Base-by-base conservation (phyloP, 306 rosid species). In the Sicyos baderoa region DNA sequence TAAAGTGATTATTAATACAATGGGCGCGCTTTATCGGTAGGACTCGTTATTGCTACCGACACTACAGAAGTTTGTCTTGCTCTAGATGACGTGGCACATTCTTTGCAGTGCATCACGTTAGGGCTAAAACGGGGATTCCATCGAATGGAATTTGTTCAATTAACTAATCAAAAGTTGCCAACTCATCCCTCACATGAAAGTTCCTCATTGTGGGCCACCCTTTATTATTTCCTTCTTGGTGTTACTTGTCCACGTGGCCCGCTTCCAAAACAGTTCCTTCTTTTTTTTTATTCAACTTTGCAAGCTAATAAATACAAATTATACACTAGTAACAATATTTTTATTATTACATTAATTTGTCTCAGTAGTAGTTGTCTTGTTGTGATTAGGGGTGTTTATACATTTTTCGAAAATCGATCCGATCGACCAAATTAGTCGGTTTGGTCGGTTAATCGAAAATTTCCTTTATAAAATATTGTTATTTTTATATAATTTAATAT, bases 1-100 rank as follows among this genome's bases (percentile, higher is more conserved):
- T 68, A 23, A 49, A 25, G 21, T n/a, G n/a, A 53, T 42, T 17
- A 40, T 40, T 18, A 23, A 23, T 63, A 42, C 69, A 42, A 11
- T 63, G 17, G 44, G 53, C 70, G 53, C 70, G 17, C 70, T 18
- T 64, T 40, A 64, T 44, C 19, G 53, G 69, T 64, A 44, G 70
- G 70, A 40, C 71, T 66, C 55, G 54, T 44, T 11, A 17, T 44
- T 40, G 29, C 74, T 64, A 55, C 96, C 93, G 93, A 88, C 97
- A 84, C 86, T 86, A 85, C 84, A 82, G 77, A 27, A 82, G 76
- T 23, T 62, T 61, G 69, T 81, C 77, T 67, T 68, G 73, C 82
- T 75, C 23, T 4, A 44, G 37, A 52, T 76, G 60, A 79, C 84
- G 76, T 81, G 96, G 77, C 84, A 19, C 35, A 15, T 67, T 57